Evolutionary conservation across 768 basidiomycete species (phyloP), one percentile per base, ranked within the genome.

Genomic region (Lactarius indigo): DNA sequence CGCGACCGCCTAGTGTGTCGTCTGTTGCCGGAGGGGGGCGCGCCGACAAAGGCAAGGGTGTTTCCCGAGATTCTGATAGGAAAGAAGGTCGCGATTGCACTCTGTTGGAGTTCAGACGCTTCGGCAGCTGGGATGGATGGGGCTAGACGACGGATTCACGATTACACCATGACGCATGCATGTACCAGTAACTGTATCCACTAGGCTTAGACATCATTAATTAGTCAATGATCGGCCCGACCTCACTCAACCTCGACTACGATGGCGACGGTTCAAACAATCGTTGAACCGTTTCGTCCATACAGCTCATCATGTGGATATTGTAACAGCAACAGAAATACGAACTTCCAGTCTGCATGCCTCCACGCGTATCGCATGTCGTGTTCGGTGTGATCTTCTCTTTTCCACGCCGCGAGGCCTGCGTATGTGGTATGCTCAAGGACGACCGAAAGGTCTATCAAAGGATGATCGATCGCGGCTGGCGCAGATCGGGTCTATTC

Each of bases 111-210:
- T 95, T 87, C 75, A 79, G 92, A 69, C 82, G 89, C 70, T 94
- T 88, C 73, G 94, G 93, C 28, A 81, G 91, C 63, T 94, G 92
- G 91, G 93, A 95, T 80, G 93, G 92, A 0, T 95, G 93, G 93
- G 65, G 64, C 50, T 71, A 69, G 85, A 81, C 37, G 23, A 50
- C 26, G 23, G 50, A 52, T 23, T 52, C 50, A 52, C n/a, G 50
- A 52, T 41, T 41, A 41, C 50, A 47, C 12, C 42, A 60, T 17
- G 35, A 54, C 59, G 54, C 60, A 58, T 35, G 58, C 61, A 68
- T 41, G 47, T 50, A 23, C 26, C 26, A 52, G 50, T 52, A 52
- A 13, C 50, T 52, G 50, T 52, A 52, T 52, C 50, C 50, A 52
- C 23, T 50, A 50, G 47, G 47, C 47, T 50, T 52, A 52, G 50